Conservation (phyloP, 768 basidiomycete genomes). For the Russula ochroleuca region DNA sequence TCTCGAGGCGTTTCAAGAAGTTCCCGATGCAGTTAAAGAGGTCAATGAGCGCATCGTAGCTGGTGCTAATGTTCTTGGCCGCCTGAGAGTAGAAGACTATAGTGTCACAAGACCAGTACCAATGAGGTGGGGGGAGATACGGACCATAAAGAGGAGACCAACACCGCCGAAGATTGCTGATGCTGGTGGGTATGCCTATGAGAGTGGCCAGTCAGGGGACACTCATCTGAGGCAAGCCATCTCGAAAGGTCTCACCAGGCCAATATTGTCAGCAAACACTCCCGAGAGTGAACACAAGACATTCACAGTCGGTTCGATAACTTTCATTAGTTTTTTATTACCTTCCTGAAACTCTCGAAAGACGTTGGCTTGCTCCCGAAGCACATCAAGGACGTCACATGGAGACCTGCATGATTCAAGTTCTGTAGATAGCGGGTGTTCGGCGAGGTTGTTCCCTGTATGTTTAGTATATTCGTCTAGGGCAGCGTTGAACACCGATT, state of each 20-base stretch:
- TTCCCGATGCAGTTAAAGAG: not conserved
- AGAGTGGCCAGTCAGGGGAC: not conserved
- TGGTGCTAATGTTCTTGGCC: not conserved
- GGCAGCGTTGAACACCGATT: not conserved
- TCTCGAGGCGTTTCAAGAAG: conserved; percentile 4
- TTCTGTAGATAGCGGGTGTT: not conserved
- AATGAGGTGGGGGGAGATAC: not conserved
- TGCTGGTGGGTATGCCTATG: not conserved
- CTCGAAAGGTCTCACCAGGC: not conserved
- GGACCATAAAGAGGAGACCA: not conserved
- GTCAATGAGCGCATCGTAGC: conserved; percentile 8
- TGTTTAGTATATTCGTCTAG: not conserved
- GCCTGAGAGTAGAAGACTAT: not conserved
- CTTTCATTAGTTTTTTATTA: not conserved
- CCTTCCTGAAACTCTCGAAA: not conserved
- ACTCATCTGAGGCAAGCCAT: not conserved
- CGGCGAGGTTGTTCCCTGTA: not conserved
- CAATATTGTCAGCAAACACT: not conserved
- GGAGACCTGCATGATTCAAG: not conserved
- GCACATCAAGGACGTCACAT: not conserved
- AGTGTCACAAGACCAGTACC: not conserved
- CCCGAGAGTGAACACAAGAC: not conserved
- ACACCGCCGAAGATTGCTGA: not conserved
- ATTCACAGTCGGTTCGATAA: not conserved
- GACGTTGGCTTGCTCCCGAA: not conserved